Evolutionary conservation across 345 rosid species (phyloP).

Genomic region (Rhodamnia rubescens): DNA sequence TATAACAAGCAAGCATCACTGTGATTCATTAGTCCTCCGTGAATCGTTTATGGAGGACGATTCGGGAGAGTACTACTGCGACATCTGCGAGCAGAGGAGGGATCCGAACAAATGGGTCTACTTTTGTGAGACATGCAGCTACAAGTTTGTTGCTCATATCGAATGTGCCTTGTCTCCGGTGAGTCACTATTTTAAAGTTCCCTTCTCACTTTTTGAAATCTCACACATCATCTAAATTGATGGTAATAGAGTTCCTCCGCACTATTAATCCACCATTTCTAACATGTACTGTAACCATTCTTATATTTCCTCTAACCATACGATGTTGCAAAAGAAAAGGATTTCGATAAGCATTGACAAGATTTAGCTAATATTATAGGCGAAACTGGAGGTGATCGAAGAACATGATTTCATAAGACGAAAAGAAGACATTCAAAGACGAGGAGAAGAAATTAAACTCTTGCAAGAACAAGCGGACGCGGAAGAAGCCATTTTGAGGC

Average conservation of each 20-base stretch:
- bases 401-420: background rate
- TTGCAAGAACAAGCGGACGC: rapidly evolving
- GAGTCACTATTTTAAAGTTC: background rate
- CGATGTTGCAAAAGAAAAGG: too few species aligned
- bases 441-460: background rate
- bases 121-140: background rate
- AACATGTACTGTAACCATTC: background rate
- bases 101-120: background rate
- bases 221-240: background rate
- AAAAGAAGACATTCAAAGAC: background rate
- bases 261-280: too few species aligned
- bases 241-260: background rate
- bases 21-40: background rate
- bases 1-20: rapidly evolving
- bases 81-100: background rate
- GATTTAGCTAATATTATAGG: background rate
- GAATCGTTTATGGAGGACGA: background rate
- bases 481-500: background rate
- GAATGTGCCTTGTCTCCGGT: background rate
- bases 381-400: background rate
- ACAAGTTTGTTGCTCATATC: background rate
- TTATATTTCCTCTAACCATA: background rate
- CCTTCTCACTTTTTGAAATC: background rate
- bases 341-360: background rate
- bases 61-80: background rate